Percentiles rank a stretch among this genome's conserved stretches.
phyloP scores from a whole-genome alignment of 1,284 basidiomycete genomes.

The Xanthoconium separans region DNA sequence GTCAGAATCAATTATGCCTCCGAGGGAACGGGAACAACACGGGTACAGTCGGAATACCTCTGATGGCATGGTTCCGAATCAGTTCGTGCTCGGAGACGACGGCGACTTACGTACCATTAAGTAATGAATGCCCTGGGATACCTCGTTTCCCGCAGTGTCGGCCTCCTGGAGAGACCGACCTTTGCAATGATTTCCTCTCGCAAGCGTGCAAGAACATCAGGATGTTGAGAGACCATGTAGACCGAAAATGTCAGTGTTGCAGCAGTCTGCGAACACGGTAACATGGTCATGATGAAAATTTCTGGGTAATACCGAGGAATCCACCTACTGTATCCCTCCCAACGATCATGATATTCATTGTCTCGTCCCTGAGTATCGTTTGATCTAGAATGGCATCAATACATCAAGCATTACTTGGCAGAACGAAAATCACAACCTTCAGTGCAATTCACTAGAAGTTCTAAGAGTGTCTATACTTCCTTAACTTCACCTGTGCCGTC shows the following conservation, averaged over 20 bases:
- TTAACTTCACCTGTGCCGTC: background rate
- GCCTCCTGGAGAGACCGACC: constrained; percentile 43
- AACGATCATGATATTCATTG: constrained; percentile 41
- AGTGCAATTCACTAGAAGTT: no score
- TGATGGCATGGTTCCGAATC: constrained; percentile 17
- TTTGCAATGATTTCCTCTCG: constrained; percentile 51
- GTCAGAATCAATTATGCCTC: no score
- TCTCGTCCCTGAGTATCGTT: constrained; percentile 39
- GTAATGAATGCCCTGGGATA: constrained; percentile 60
- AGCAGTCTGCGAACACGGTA: constrained; percentile 36
- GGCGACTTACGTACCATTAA: constrained; percentile 42
- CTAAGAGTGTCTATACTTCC: no score
- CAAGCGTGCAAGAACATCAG: constrained; percentile 43
- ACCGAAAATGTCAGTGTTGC: constrained; percentile 45
- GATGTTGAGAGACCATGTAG: constrained; percentile 56
- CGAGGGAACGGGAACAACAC: no score
- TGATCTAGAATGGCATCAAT: constrained; percentile 25
- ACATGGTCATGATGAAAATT: constrained; percentile 8
- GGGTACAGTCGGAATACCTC: constrained; percentile 37
- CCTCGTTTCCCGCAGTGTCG: constrained; percentile 53
- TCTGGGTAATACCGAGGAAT: constrained; percentile 1
- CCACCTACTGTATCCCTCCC: constrained; percentile 40
- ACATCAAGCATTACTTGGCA: background rate
- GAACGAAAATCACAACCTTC: background rate
- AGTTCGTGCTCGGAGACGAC: background rate